Base-by-base conservation (phyloP, 2,329 filamentous ascomycete species). In the Cyphellophora europaea region DNA sequence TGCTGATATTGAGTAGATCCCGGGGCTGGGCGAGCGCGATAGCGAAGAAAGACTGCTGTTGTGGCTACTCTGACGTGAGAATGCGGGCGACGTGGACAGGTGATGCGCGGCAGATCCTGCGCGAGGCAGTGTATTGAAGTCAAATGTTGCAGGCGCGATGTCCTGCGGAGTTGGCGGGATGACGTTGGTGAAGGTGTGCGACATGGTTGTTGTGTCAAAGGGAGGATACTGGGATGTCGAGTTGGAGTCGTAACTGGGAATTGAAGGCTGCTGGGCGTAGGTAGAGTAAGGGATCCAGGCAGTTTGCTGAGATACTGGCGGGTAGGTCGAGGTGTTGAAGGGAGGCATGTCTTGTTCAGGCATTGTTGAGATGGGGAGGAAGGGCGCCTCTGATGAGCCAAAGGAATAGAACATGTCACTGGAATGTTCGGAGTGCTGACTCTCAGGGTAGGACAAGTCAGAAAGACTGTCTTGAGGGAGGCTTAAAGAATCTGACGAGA, bases 111-210 rank as follows among this genome's bases (percentile, higher is more conserved):
- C 34, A 5, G 43, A 30, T 15, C 41, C 25, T 14, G 27, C 37
- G 19, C 33, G 36, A 23, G 41, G 42, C 5, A 33, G 19, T 5
- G 40, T 29, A 33, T 41, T 41, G 37, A 49, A 44, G 31, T 49
- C 40, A 34, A 49, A 47, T 13, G 42, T 33, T 17, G 35, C 30
- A 5, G 33, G 32, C n/a, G 40, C 35, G 8, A 47, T 33, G 28
- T 41, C 47, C 34, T 44, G 44, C 27, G 47, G 47, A 4, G 41
- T 43, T 14, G 47, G 47, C 15, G 47, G 47, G 28, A 47, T 46
- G 14, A 47, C 35, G 30, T 42, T 47, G 18, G 42, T 36, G 10
- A 39, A 31, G 4, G 40, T 29, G 25, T 36, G 44, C 11, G 36
- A 33, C 31, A 28, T 38, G 19, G 28, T 27, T n/a, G n/a, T n/a